Conservation (phyloP, 768 basidiomycete genomes). For the Tylopilus sp. region DNA sequence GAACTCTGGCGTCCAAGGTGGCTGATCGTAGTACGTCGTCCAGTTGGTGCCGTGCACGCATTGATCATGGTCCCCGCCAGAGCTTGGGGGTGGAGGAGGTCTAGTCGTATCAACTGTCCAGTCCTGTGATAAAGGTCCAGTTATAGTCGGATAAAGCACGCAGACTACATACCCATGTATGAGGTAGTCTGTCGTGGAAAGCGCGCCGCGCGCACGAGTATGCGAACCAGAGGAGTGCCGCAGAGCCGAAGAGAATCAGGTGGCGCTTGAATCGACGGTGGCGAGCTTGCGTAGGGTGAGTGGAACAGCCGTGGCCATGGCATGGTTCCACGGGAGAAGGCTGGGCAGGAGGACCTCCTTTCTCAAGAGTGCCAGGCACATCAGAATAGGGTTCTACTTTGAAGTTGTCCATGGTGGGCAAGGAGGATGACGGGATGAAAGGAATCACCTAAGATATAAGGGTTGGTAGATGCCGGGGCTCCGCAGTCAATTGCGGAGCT, state of each 20-base stretch:
- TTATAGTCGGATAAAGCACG: neutral
- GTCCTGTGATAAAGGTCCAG: conserved; percentile 8
- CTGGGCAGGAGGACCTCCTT: conserved; percentile 10
- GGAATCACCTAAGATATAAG: neutral
- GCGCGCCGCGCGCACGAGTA: conserved; percentile 5
- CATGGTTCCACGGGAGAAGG: conserved; percentile 1
- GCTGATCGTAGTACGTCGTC: conserved; percentile 23
- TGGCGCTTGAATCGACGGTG: conserved; percentile 9
- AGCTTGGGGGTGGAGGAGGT: neutral
- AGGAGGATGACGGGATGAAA: neutral
- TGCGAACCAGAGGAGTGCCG: conserved; percentile 12
- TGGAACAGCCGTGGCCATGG: neutral
- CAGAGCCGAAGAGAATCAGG: conserved; percentile 3
- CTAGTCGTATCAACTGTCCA: neutral
- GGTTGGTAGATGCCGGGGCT: neutral
- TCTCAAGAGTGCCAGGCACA: conserved; percentile 13
- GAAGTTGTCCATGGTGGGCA: conserved; percentile 10
- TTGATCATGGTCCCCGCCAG: conserved; percentile 4
- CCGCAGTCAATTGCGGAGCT: neutral
- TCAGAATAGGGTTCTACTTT: conserved; percentile 9
- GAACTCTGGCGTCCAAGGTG: conserved; percentile 19
- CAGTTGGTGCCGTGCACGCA: conserved; percentile 21
- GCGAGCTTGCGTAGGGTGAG: neutral
- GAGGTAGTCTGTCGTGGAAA: neutral
- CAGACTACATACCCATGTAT: conserved; percentile 8